Percentiles rank a stretch among this genome's conserved stretches.
Evolutionary conservation across 768 basidiomycete genomes (phyloP).

Genomic region (Pleurotus citrinopileatus): DNA sequence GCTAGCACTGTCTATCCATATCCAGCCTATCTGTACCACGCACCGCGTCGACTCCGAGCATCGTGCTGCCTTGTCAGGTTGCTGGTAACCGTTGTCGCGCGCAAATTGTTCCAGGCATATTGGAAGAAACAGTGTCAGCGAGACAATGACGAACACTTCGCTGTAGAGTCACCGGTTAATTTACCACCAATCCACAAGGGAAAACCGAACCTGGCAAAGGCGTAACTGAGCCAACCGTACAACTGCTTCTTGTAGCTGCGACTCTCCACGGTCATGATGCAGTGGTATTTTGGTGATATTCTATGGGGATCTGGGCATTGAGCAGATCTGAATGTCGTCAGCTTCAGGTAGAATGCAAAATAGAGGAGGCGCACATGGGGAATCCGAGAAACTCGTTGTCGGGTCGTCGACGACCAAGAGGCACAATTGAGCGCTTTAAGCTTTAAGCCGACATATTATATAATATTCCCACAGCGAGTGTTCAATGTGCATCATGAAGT

Average conservation of each 20-base stretch:
- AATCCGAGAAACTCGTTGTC: no score
- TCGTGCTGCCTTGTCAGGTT: conserved; percentile 62
- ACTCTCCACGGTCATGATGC: conserved; percentile 7
- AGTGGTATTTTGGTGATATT: not conserved
- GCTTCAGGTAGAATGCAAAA: no score
- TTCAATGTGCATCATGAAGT: no score
- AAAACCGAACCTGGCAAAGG: conserved; percentile 63
- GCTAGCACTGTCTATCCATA: conserved; percentile 89
- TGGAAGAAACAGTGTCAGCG: conserved; percentile 77
- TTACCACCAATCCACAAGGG: not conserved
- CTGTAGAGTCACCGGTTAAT: conserved; percentile 29
- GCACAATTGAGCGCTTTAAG: no score
- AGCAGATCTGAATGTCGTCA: no score
- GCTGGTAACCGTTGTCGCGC: conserved; percentile 78
- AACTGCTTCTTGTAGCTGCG: conserved; percentile 41
- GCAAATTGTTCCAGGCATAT: conserved; percentile 89
- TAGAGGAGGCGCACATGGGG: no score
- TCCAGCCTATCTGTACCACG: conserved; percentile 78
- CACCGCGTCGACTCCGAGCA: conserved; percentile 65
- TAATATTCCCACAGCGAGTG: no score
- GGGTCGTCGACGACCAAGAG: no score
- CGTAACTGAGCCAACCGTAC: conserved; percentile 80
- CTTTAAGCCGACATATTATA: no score
- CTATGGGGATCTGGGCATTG: no score
- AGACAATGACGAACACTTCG: conserved; percentile 81